Evolutionary conservation across 805 yeast genomes (phyloP), one percentile per base, ranked within the genome.

Genomic region (Saccharomycopsis sp.): DNA sequence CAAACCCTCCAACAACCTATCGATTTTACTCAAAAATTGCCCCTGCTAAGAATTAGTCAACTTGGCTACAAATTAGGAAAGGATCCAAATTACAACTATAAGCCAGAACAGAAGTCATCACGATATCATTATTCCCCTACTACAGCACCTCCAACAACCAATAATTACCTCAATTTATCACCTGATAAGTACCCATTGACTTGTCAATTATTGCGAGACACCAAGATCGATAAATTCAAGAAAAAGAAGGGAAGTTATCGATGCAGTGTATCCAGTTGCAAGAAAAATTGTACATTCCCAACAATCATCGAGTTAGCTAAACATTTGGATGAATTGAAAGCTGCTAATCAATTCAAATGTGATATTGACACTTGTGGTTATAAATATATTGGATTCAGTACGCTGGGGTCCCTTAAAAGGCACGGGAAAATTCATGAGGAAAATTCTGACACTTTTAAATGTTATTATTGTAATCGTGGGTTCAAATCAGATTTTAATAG

Each of bases 181-280:
- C 39, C 39, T 4, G 39, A 35, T 14, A 35, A 13, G 24, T 22
- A 40, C 26, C 43, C 43, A 11, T 32, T 40, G 27, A 33, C 43
- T n/a, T 20, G 14, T 14, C 17, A 20, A n/a, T 24, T 40, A 8
- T 11, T 40, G 11, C 13, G 9, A 8, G 50, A 49, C 37, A 17
- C 3, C 11, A 32, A 28, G 3, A 34, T 49, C 13, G 47, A 49
- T 28, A 31, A 34, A 26, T n/a, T 36, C 29, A 45, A 46, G 33
- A 49, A 49, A 38, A 49, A 49, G 31, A 49, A 49, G 26, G 52
- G 52, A 1, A 46, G 50, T 9, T 49, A 40, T 27, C 45, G 52
- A 13, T 49, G 52, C 23, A 31, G 42, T 8, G 52, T 48, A 26
- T n/a, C 48, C 4, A 46, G 35, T 8, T 44, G 51, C 27, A 26